Percentiles rank a stretch among this genome's conserved stretches.
These are phyloP conservation scores for Monosporascus ibericus DNA, from an alignment of 2,329 filamentous ascomycete genomes.

Conservation along the genomic window DNA sequence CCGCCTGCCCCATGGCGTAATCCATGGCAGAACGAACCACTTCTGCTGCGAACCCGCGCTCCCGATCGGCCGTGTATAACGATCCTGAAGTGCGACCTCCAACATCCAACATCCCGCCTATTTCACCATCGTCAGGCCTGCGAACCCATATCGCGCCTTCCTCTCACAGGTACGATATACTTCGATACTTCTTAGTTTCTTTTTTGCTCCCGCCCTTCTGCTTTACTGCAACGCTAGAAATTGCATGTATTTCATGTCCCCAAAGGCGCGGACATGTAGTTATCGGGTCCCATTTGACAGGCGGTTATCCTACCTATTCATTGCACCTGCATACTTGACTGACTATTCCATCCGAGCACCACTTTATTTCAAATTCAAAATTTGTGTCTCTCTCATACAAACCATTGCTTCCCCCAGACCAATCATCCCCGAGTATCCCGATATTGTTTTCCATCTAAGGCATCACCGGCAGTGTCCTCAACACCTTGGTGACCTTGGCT, in stretches of 20 bases:
- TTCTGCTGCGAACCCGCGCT: slow-evolving; percentile 39
- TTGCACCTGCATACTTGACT: neutral
- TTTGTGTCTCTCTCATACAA: too few species aligned
- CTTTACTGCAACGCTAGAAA: too few species aligned
- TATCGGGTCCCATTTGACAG: too few species aligned
- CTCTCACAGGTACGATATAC: slow-evolving; percentile 23
- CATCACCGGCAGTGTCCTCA: neutral
- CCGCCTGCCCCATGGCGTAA: slow-evolving; percentile 56
- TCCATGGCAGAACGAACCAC: slow-evolving; percentile 60
- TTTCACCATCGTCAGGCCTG: slow-evolving; percentile 5
- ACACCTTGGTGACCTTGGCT: neutral
- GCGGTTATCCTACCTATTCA: neutral
- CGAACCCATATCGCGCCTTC: slow-evolving; percentile 15
- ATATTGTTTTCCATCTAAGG: neutral
- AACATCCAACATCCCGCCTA: slow-evolving; percentile 16
- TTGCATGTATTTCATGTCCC: too few species aligned
- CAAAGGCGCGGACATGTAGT: too few species aligned
- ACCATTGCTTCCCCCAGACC: neutral
- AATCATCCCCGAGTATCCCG: neutral
- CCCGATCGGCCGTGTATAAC: slow-evolving; percentile 50
- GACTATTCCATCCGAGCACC: neutral
- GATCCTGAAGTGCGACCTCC: slow-evolving; percentile 45
- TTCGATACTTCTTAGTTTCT: neutral
- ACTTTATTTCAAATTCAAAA: neutral
- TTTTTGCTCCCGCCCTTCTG: neutral